phyloP scores from a whole-genome alignment of 1,284 basidiomycete species.

The Pseudozyma hubeiensis region DNA sequence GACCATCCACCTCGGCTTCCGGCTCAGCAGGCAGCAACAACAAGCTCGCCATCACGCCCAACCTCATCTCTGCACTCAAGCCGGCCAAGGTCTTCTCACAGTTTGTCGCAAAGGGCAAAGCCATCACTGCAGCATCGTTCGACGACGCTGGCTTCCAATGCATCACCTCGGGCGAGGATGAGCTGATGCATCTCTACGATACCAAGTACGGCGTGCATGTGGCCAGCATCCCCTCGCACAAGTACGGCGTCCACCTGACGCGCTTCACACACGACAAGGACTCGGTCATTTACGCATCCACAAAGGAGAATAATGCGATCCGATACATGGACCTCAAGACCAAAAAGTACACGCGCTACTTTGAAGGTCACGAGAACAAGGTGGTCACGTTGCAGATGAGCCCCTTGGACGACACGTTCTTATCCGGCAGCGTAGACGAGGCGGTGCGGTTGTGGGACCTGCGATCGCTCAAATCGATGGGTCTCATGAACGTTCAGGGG shows the following conservation, averaged over 20 bases:
- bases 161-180: conserved; percentile 91
- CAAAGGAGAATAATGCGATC: conserved; percentile 91
- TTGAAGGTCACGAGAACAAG: conserved; percentile 86
- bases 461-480: conserved; percentile 79
- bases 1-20: conserved; percentile 7
- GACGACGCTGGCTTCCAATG: conserved; percentile 89
- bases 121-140: conserved; percentile 84
- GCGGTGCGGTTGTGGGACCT: conserved; percentile 98
- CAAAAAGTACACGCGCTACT: conserved; percentile 95
- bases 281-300: conserved; percentile 88
- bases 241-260: conserved; percentile 94
- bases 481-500: conserved; percentile 72
- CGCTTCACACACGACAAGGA: conserved; percentile 91
- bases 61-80: conserved; percentile 73
- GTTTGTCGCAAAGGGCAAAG: conserved; percentile 69
- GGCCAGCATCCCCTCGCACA: conserved; percentile 88
- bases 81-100: conserved; percentile 83
- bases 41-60: conserved; percentile 39
- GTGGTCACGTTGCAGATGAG: conserved; percentile 92
- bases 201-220: conserved; percentile 84
- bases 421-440: conserved; percentile 92
- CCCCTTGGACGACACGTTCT: conserved; percentile 92
- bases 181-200: conserved; percentile 88
- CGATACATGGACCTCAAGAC: conserved; percentile 94
- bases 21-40: conserved; percentile 17